Evolutionary conservation across 1,284 basidiomycete genomes (phyloP).

Genomic region (Schizophyllum commune): DNA sequence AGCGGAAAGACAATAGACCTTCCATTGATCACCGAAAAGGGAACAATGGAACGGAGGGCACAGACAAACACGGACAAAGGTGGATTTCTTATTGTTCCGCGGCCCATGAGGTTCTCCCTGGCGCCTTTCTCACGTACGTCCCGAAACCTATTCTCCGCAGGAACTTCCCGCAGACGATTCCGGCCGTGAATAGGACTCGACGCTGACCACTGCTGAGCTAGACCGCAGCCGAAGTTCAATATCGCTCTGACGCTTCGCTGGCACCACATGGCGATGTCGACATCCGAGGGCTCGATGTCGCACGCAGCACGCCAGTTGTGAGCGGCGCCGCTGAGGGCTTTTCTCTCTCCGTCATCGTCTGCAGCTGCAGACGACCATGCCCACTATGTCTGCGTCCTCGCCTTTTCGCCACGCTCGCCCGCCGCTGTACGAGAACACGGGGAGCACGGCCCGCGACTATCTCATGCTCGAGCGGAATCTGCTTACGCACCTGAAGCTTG

Average conservation of each 20-base stretch:
- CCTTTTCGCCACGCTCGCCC: background rate
- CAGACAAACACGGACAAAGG: background rate
- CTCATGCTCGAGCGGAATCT: slow-evolving; percentile 72
- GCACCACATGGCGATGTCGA: background rate
- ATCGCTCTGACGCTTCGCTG: background rate
- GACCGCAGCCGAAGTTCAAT: background rate
- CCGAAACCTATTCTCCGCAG: too few species aligned
- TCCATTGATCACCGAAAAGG: background rate
- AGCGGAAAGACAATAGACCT: background rate
- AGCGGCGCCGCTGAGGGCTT: background rate
- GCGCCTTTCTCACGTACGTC: too few species aligned
- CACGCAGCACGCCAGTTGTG: background rate
- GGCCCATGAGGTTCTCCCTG: background rate
- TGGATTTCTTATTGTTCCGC: background rate
- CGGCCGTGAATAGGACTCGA: background rate
- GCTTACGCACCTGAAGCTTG: slow-evolving; percentile 57
- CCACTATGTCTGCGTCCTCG: background rate
- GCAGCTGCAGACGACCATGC: background rate
- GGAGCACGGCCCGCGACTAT: slow-evolving; percentile 55
- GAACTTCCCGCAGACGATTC: background rate
- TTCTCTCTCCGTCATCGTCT: background rate
- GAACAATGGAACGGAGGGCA: background rate
- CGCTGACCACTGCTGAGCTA: background rate
- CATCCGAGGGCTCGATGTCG: background rate
- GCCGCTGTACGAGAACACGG: slow-evolving; percentile 30